Evolutionary conservation across 2,329 filamentous ascomycete genomes (phyloP), one percentile per base, ranked within the genome.

Genomic region (Nemania bipapillata): DNA sequence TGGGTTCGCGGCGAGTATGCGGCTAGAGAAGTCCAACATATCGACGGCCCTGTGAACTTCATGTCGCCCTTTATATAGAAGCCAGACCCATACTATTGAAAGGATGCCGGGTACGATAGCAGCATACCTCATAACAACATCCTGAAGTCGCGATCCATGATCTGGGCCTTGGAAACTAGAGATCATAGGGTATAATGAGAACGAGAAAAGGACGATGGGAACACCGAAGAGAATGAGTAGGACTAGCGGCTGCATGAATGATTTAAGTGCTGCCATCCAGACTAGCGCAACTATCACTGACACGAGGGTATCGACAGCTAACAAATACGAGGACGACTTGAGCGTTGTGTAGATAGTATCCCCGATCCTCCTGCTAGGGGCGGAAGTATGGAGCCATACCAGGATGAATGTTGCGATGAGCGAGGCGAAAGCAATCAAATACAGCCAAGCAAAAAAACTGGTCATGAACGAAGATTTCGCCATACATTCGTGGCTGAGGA

Each of bases 301-400:
- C n/a, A 97, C 90, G 20, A 98, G 80, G 0, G 96, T 98, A 80
- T 98, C 96, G 60, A 96, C 89, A 1, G 93, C 92, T 49, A 99
- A 89, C 72, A 98, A 90, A 77, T 96, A 91, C 76, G 96, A 96
- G 0, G 94, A 97, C 58, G 90, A 89, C 74, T 92, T 91, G 40
- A 99, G 83, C 4, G 93, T 94, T 15, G 92, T 93, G 80, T 99
- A 99, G 66, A 99, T 93, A 1, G 95, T 97, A 79, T 99, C 96
- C 15, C 94, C 95, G 65, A 96, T 87, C 77, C 92, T 92, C 63
- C 85, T 85, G 61, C 83, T 83, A 4, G 92, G 91, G 0, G 90
- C 83, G 20, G 92, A 89, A 1, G 95, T 98, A 77, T 98, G 93
- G 47, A 99, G 86, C 84, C 92, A 96, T 26, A 97, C 91, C 15